Percentiles rank a stretch among this genome's conserved stretches.
Evolutionary conservation across 2,329 filamentous ascomycete species (phyloP).

Genomic region (Xylaria hypoxylon): DNA sequence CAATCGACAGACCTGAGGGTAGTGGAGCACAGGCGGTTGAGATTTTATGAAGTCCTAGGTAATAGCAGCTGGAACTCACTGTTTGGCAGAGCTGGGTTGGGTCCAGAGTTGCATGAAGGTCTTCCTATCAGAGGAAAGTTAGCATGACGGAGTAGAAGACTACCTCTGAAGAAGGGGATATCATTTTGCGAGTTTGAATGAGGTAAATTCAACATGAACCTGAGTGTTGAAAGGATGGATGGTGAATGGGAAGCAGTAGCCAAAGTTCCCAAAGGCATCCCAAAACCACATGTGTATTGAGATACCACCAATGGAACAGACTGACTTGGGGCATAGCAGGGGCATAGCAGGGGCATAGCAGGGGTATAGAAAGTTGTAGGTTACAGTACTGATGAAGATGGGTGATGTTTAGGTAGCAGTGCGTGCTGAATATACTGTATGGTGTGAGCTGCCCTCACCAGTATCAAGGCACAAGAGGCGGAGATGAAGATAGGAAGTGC

Average conservation of each 20-base stretch:
- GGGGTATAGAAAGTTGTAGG: not conserved
- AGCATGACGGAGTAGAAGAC: not conserved
- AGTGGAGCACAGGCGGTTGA: not conserved
- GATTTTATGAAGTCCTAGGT: not conserved
- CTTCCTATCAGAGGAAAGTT: not conserved
- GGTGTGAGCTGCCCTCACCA: not conserved
- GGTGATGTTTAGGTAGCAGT: not conserved
- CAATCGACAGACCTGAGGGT: not conserved
- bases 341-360: too few relatives aligned
- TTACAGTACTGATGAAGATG: not conserved
- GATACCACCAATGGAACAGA: not conserved
- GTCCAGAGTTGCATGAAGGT: not conserved
- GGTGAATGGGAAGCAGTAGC: not conserved
- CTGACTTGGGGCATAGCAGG: not conserved
- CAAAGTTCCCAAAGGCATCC: not conserved
- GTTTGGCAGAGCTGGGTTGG: not conserved
- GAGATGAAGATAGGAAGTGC: too few relatives aligned
- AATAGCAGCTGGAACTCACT: constrained; percentile 2
- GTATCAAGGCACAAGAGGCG: not conserved
- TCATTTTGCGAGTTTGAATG: too few relatives aligned
- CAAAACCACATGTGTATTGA: not conserved
- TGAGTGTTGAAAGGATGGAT: too few relatives aligned
- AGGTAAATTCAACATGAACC: too few relatives aligned
- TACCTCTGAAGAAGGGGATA: too few relatives aligned
- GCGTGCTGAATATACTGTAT: not conserved